Evolutionary conservation across 768 basidiomycete genomes (phyloP).

Genomic region (Lactifluus piperatus): DNA sequence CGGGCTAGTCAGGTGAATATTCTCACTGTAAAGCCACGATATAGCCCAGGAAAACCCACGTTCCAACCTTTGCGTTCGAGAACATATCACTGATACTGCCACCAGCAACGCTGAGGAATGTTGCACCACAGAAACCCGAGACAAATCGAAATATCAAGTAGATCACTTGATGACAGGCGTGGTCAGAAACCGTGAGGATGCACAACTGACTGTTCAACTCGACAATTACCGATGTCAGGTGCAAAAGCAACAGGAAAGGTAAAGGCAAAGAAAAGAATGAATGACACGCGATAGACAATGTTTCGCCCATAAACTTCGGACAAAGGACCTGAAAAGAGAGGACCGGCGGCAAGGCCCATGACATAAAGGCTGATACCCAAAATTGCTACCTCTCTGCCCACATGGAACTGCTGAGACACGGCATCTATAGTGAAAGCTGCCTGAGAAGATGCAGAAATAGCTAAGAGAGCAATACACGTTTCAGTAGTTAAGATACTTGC

Average conservation of each 20-base stretch:
- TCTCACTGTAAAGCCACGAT: background rate
- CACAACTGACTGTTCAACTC: background rate
- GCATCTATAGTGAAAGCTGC: constrained; percentile 32
- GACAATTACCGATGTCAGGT: constrained; percentile 43
- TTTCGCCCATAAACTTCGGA: constrained; percentile 55
- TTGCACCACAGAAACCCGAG: constrained; percentile 45
- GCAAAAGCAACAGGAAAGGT: constrained; percentile 70
- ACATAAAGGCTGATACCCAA: constrained; percentile 35
- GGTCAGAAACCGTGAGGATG: background rate
- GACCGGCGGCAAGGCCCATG: constrained; percentile 26
- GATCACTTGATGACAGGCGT: constrained; percentile 34
- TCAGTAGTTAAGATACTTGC: background rate
- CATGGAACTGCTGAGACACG: constrained; percentile 30
- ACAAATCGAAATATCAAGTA: constrained; percentile 55
- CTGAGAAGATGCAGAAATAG: constrained; percentile 13
- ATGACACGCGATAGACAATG: constrained; percentile 54
- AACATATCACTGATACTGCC: constrained; percentile 37
- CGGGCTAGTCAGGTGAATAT: constrained; percentile 28
- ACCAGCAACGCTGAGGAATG: constrained; percentile 55
- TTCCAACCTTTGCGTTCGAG: constrained; percentile 45
- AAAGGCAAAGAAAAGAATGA: constrained; percentile 49
- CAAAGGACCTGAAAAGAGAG: constrained; percentile 29
- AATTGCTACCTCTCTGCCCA: constrained; percentile 34
- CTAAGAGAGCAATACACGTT: background rate
- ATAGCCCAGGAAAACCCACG: constrained; percentile 31